Evolutionary conservation across 768 basidiomycete genomes (phyloP).

Genomic region (Suillus plorans): DNA sequence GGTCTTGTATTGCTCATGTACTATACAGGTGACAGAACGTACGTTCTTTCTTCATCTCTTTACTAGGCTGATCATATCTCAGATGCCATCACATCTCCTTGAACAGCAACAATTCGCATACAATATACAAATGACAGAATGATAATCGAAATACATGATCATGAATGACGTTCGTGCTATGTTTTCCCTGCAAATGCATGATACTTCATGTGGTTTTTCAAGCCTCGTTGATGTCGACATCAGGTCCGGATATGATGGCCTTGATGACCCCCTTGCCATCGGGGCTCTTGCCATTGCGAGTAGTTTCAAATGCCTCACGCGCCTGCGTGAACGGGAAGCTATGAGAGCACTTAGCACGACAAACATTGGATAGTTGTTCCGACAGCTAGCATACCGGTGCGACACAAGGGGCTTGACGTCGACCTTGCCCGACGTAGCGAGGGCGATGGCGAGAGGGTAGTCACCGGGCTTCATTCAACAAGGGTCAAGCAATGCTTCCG

Average conservation of each 20-base stretch:
- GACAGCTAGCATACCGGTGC: constrained; percentile 56
- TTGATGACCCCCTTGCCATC: constrained; percentile 92
- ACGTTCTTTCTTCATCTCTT: too few relatives aligned
- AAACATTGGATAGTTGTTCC: constrained; percentile 14
- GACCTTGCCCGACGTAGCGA: constrained; percentile 79
- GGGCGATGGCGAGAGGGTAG: constrained; percentile 81
- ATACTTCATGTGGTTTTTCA: constrained; percentile 19
- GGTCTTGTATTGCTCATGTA: too few relatives aligned
- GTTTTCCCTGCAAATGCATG: background rate
- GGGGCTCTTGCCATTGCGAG: constrained; percentile 72
- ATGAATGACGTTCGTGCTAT: background rate
- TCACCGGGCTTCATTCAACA: constrained; percentile 62
- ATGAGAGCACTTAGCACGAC: constrained; percentile 7
- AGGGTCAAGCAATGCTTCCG: background rate
- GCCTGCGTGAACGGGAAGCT: constrained; percentile 81
- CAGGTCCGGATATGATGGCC: constrained; percentile 84
- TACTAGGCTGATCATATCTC: too few relatives aligned
- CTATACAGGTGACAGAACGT: too few relatives aligned
- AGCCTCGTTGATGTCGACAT: constrained; percentile 44
- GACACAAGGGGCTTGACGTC: constrained; percentile 88
- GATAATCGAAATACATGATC: background rate
- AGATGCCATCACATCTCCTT: too few relatives aligned
- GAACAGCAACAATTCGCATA: background rate
- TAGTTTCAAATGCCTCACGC: constrained; percentile 77
- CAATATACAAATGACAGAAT: background rate